Evolutionary conservation across 2,329 filamentous ascomycete genomes (phyloP).

Genomic region (Nemania serpens): DNA sequence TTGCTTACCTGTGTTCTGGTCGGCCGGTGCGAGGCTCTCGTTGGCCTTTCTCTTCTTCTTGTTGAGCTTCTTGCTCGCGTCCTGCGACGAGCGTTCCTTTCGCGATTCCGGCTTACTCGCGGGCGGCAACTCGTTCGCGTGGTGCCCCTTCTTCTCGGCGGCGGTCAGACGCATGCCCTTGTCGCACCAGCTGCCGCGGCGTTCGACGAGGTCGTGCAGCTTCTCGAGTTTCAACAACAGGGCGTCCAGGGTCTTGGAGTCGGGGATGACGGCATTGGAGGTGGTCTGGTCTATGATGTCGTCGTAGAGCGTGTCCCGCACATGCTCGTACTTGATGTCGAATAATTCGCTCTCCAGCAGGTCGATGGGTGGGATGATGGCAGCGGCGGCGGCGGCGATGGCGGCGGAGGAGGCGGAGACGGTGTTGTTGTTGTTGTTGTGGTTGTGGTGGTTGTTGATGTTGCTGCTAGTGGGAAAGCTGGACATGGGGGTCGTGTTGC

Average conservation of each 20-base stretch:
- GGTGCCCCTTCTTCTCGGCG: conserved; percentile 63
- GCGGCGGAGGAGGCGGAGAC: background rate
- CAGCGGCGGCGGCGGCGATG: conserved; percentile 13
- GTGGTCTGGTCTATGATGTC: conserved; percentile 69
- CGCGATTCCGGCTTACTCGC: conserved; percentile 57
- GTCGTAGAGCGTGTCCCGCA: conserved; percentile 67
- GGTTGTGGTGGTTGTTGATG: background rate
- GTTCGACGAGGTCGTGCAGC: conserved; percentile 69
- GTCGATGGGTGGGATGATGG: conserved; percentile 55
- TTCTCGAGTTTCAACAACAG: conserved; percentile 67
- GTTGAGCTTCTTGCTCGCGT: conserved; percentile 63
- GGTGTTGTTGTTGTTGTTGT: too few species aligned
- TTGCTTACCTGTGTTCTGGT: conserved; percentile 45
- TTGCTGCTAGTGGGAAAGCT: conserved; percentile 43
- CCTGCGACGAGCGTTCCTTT: conserved; percentile 45
- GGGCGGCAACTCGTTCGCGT: conserved; percentile 56
- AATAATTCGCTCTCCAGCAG: conserved; percentile 68
- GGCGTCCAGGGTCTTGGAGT: conserved; percentile 66
- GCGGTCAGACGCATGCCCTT: conserved; percentile 73
- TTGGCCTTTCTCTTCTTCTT: conserved; percentile 80
- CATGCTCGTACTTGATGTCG: conserved; percentile 63
- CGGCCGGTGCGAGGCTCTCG: conserved; percentile 61
- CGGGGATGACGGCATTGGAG: conserved; percentile 62
- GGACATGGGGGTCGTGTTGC: conserved; percentile 76
- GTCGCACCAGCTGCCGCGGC: conserved; percentile 70